Conservation (phyloP, 106 monocot species). For the Gastrodia elata region DNA sequence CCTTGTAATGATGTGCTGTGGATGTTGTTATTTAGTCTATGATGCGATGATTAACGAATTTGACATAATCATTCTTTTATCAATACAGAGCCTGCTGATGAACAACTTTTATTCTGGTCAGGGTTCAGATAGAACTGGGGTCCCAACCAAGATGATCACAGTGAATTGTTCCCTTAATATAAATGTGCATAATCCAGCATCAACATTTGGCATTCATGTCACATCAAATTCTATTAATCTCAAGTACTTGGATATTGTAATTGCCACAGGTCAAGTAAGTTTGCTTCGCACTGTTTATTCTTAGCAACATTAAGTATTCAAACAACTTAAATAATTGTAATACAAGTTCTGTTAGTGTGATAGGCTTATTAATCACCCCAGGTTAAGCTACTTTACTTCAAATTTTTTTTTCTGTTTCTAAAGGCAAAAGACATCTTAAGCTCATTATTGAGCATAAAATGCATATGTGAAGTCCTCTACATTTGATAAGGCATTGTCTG, state of each 20-base stretch:
- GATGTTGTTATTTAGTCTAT: not conserved
- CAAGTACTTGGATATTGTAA: constrained; percentile 59
- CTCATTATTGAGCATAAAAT: no score
- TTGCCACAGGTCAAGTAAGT: constrained; percentile 73
- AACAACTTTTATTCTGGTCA: constrained; percentile 72
- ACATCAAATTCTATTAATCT: constrained; percentile 48
- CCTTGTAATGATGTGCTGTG: not conserved
- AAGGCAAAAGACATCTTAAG: no score
- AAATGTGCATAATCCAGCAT: constrained; percentile 67
- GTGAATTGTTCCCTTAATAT: constrained; percentile 71
- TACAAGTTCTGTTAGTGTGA: not conserved
- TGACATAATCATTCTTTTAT: not conserved
- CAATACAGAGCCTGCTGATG: constrained; percentile 54
- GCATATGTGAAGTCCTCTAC: no score
- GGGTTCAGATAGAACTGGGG: constrained; percentile 73
- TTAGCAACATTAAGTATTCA: not conserved
- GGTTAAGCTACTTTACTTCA: no score
- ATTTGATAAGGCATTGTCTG: no score
- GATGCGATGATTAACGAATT: not conserved
- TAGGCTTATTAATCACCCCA: no score
- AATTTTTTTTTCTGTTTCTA: no score
- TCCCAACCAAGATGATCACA: constrained; percentile 85
- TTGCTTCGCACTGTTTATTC: not conserved
- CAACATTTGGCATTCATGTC: constrained; percentile 89
- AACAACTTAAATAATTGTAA: not conserved